Evolutionary conservation across 2,329 filamentous ascomycete genomes (phyloP).

Genomic region (Phialophora chinensis): DNA sequence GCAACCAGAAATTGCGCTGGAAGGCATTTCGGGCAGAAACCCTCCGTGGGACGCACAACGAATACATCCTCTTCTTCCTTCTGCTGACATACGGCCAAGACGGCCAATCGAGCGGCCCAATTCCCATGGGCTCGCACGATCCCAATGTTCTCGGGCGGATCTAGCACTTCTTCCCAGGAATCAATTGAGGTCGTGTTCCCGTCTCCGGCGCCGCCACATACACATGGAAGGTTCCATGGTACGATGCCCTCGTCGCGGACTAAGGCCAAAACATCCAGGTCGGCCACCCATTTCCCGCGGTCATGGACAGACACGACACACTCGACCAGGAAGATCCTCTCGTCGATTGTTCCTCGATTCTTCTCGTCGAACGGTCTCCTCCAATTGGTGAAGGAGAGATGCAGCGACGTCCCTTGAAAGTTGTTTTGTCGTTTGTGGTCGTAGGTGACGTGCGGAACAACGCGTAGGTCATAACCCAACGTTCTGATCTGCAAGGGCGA

Average conservation of each 20-base stretch:
- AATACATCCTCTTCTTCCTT: background rate
- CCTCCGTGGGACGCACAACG: background rate
- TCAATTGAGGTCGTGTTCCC: slow-evolving; percentile 23
- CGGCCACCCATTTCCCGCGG: slow-evolving; percentile 36
- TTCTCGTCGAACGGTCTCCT: slow-evolving; percentile 19
- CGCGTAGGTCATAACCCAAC: background rate
- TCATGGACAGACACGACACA: slow-evolving; percentile 38
- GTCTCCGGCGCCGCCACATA: background rate
- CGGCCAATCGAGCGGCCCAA: slow-evolving; percentile 30
- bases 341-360: slow-evolving; percentile 15
- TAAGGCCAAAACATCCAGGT: slow-evolving; percentile 27
- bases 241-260: background rate
- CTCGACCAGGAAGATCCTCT: slow-evolving; percentile 33
- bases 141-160: slow-evolving; percentile 15
- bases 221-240: background rate
- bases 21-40: background rate
- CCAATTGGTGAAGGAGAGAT: slow-evolving; percentile 31
- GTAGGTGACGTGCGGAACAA: slow-evolving; percentile 16
- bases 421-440: slow-evolving; percentile 28
- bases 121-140: slow-evolving; percentile 32
- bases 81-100: slow-evolving; percentile 4
- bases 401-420: slow-evolving; percentile 33
- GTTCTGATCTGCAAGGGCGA: slow-evolving; percentile 7
- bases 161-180: slow-evolving; percentile 32
- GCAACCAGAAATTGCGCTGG: background rate